Conservation (phyloP, 2,329 filamentous ascomycete species). For the Reticulascus tulasneorum region DNA sequence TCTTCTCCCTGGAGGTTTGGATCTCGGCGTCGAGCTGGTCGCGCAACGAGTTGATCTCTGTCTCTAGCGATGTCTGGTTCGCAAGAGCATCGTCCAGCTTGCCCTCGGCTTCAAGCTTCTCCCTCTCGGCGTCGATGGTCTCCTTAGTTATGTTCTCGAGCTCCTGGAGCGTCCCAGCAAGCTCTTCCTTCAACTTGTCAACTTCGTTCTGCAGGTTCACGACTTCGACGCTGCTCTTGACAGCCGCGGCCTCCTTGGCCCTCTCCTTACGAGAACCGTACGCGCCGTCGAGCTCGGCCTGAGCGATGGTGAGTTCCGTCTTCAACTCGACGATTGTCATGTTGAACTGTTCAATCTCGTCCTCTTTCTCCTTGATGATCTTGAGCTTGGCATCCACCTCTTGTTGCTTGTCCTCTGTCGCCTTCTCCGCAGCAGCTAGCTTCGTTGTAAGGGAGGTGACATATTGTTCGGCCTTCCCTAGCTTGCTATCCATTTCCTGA, state of each 20-base stretch:
- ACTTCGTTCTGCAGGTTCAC: slow-evolving; percentile 44
- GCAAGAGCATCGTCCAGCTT: slow-evolving; percentile 37
- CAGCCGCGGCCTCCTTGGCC: slow-evolving; percentile 52
- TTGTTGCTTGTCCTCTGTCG: slow-evolving; percentile 34
- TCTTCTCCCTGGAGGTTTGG: slow-evolving; percentile 28
- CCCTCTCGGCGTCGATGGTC: slow-evolving; percentile 45
- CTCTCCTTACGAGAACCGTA: slow-evolving; percentile 57
- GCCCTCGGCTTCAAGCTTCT: slow-evolving; percentile 42
- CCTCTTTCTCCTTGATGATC: slow-evolving; percentile 43
- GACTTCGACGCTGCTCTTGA: slow-evolving; percentile 44
- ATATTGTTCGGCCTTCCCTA: slow-evolving; percentile 37
- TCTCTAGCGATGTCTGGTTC: slow-evolving; percentile 30
- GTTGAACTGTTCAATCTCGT: slow-evolving; percentile 47
- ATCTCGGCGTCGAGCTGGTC: slow-evolving; percentile 39
- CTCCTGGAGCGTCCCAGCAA: slow-evolving; percentile 46
- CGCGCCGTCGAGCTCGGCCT: slow-evolving; percentile 59
- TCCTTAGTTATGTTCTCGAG: slow-evolving; percentile 51
- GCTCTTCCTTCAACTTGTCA: slow-evolving; percentile 46
- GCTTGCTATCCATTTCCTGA: slow-evolving; percentile 21
- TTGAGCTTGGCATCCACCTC: slow-evolving; percentile 32
- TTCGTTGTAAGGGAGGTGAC: slow-evolving; percentile 33
- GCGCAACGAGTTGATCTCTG: slow-evolving; percentile 30
- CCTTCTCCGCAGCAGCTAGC: slow-evolving; percentile 24
- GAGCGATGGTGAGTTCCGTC: slow-evolving; percentile 57
- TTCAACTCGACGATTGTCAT: slow-evolving; percentile 54